These are phyloP conservation scores for Gossypium gossypioides DNA, from an alignment of 441 rosid species.

Conservation along the genomic window DNA sequence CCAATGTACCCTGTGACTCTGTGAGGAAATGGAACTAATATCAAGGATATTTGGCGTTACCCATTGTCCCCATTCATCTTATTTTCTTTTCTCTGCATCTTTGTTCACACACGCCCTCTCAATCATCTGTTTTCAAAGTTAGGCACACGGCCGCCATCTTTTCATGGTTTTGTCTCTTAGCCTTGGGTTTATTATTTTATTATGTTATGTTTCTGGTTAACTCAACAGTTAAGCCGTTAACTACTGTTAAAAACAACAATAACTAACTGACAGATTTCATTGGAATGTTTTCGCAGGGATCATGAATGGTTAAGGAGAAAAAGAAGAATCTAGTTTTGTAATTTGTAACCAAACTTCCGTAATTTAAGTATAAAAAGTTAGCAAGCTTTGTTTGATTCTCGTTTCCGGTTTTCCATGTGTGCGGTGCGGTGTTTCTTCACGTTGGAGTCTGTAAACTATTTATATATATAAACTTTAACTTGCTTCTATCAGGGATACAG, in stretches of 20 bases:
- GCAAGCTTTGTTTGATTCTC: no score
- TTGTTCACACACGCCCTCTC: neutral
- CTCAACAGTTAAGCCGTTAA: constrained; percentile 27
- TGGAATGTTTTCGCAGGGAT: constrained; percentile 20
- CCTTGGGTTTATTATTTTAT: neutral
- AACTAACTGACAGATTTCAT: constrained; percentile 2
- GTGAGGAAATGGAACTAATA: constrained; percentile 11
- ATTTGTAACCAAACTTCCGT: neutral
- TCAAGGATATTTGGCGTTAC: constrained; percentile 5
- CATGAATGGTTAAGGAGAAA: neutral
- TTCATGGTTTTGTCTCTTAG: constrained; percentile 13
- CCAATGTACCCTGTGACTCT: constrained; percentile 26
- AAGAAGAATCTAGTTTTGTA: neutral
- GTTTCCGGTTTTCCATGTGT: neutral
- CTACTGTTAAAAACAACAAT: constrained; percentile 23
- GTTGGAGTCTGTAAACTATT: neutral
- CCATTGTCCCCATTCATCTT: neutral
- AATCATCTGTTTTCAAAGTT: neutral
- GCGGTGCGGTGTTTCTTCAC: neutral
- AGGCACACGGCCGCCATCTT: constrained; percentile 13
- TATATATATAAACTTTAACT: neutral
- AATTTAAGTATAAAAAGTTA: neutral
- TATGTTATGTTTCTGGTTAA: neutral
- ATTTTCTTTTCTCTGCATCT: neutral
- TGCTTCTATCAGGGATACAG: neutral